Evolutionary conservation across 208 protist genomes (phyloP), one percentile per base, ranked within the genome.

Genomic region (Wallacemonas collosoma): DNA sequence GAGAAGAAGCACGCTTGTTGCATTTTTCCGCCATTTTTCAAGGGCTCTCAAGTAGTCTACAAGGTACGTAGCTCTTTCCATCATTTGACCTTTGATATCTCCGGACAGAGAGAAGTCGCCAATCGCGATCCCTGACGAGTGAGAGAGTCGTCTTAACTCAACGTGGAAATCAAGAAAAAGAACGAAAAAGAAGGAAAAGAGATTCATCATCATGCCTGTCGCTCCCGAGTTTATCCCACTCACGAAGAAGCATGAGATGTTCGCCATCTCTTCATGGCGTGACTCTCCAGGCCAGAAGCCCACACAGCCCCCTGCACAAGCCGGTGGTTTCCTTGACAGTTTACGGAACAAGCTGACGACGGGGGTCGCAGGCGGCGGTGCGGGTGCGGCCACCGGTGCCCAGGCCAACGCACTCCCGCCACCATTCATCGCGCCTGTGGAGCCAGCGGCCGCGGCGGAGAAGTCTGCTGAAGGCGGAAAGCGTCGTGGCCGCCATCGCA

Each of bases 151-250:
- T 26, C 26, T 26, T 26, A 26, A 26, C 26, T 26, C 26, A 26
- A 26, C 26, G 26, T 26, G 26, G 26, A 26, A 26, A 26, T 26
- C 26, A 26, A 26, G 26, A 26, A 26, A 26, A 26, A 26, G 26
- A 26, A 26, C 26, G 26, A 26, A 26, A 26, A 26, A 43, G 70
- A 39, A 70, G 9, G 41, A 69, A 43, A 62, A 41, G 64, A 66
- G 68, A 38, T 3, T 40, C 26, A 35, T 12, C 62, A 62, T 45
- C 12, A 91, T 92, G 87, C 79, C 87, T 7, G 56, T 77, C 48
- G 58, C 80, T 12, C 90, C 90, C 12, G 82, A 95, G 53, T 95
- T 89, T 75, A 95, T 95, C 71, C 85, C 90, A 9, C 75, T 95
- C 48, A 72, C 79, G 11, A 90, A 91, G 73, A 71, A 79, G 54